phyloP scores from a whole-genome alignment of 2,329 filamentous ascomycete genomes.

The Fusarium sambucinum region DNA sequence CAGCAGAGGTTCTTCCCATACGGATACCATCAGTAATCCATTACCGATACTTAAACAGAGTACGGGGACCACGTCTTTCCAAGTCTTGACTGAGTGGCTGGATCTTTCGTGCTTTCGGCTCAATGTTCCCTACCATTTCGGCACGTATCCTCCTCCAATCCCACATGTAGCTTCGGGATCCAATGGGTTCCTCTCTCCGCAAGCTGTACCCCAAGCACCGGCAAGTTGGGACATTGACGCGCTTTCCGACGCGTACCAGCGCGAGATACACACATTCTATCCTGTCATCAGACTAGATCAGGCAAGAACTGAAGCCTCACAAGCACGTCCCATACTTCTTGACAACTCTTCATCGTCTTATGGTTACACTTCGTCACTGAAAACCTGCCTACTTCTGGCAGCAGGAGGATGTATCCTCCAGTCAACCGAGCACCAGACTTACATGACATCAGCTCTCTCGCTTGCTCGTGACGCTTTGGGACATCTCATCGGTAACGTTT shows the following conservation, averaged over 20 bases:
- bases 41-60: slow-evolving; percentile 4
- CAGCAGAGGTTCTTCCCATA: slow-evolving; percentile 16
- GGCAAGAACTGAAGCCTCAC: background rate
- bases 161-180: background rate
- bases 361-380: background rate
- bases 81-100: slow-evolving; percentile 6
- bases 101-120: slow-evolving; percentile 17
- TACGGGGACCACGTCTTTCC: background rate
- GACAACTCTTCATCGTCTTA: fast-evolving
- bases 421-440: fast-evolving
- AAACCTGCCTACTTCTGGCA: background rate
- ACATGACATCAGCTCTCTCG: background rate
- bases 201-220: background rate
- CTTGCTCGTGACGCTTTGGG: background rate
- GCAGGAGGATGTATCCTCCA: slow-evolving; percentile 1
- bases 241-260: background rate
- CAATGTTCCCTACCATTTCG: slow-evolving; percentile 19
- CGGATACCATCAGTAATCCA: slow-evolving; percentile 9
- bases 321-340: background rate
- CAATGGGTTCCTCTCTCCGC: background rate
- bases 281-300: background rate
- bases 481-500: background rate
- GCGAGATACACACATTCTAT: slow-evolving; percentile 3
- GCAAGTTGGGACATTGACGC: background rate
- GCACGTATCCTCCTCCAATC: background rate